These are phyloP conservation scores for Nevesoporus exiguus DNA, from an alignment of 768 basidiomycete genomes.

Conservation along the genomic window DNA sequence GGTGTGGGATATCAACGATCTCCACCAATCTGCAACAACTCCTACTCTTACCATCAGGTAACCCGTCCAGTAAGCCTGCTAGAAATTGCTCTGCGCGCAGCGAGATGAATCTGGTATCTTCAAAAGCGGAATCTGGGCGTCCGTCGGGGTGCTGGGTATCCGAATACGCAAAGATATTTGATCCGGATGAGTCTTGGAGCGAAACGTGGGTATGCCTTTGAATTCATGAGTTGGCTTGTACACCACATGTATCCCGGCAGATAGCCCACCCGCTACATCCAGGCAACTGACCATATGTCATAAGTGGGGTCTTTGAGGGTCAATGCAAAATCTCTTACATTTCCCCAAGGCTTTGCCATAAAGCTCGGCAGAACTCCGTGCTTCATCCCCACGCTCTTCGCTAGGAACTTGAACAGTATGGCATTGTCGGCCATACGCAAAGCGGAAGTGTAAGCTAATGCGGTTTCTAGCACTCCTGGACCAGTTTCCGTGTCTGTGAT, in stretches of 20 bases:
- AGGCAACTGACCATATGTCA: conserved; percentile 58
- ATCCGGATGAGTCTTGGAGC: conserved; percentile 61
- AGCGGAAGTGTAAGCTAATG: conserved; percentile 79
- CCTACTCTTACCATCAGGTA: conserved; percentile 70
- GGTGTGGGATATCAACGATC: not conserved
- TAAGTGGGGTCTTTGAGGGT: conserved; percentile 1
- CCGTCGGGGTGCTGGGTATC: conserved; percentile 60
- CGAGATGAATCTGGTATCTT: conserved; percentile 84
- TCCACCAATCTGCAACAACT: not conserved
- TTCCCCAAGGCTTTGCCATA: conserved; percentile 97
- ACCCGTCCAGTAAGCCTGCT: conserved; percentile 87
- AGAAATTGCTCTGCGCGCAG: conserved; percentile 87
- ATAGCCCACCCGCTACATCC: conserved; percentile 84
- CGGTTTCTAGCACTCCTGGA: conserved; percentile 84
- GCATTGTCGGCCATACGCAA: conserved; percentile 88
- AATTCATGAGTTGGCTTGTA: not conserved
- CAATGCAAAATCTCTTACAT: conserved; percentile 47
- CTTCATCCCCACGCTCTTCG: conserved; percentile 90
- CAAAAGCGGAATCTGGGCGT: conserved; percentile 64
- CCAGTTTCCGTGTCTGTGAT: conserved; percentile 85
- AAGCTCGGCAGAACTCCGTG: conserved; percentile 90
- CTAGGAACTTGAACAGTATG: conserved; percentile 85
- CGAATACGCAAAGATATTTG: conserved; percentile 76
- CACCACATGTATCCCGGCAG: conserved; percentile 7
- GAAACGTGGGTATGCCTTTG: conserved; percentile 89